These are phyloP conservation scores for Epichloe baconii DNA, from an alignment of 2,329 filamentous ascomycete species.

Conservation along the genomic window DNA sequence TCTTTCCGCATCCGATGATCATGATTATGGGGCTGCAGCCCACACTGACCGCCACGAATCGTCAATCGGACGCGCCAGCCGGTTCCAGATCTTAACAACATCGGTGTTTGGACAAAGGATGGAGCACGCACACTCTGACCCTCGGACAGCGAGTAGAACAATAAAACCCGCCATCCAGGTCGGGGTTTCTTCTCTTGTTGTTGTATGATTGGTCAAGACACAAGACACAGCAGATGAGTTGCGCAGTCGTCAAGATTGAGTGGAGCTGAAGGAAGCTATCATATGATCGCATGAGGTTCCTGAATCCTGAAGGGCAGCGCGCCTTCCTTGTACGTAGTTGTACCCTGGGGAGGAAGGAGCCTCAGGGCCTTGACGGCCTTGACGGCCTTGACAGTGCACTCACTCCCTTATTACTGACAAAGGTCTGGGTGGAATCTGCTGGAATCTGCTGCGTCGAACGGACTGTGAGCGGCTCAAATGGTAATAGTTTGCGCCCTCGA, in stretches of 20 bases:
- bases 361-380: no score
- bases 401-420: not conserved
- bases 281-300: not conserved
- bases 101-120: not conserved
- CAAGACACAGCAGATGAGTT: no score
- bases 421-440: no score
- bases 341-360: not conserved
- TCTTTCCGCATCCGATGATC: not conserved
- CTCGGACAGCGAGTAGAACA: not conserved
- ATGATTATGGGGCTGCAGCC: not conserved
- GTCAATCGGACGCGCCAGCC: not conserved
- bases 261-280: not conserved
- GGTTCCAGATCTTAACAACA: not conserved
- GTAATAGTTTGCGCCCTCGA: no score
- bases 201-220: no score
- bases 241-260: no score
- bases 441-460: no score
- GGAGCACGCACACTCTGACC: no score
- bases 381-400: not conserved
- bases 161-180: not conserved
- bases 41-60: slow-evolving; percentile 1
- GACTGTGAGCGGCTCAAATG: no score
- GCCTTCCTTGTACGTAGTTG: not conserved
- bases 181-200: no score
- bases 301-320: not conserved